Evolutionary conservation across 2,329 filamentous ascomycete species (phyloP), one percentile per base, ranked within the genome.

Genomic region (Ophioceras dolichostomum): DNA sequence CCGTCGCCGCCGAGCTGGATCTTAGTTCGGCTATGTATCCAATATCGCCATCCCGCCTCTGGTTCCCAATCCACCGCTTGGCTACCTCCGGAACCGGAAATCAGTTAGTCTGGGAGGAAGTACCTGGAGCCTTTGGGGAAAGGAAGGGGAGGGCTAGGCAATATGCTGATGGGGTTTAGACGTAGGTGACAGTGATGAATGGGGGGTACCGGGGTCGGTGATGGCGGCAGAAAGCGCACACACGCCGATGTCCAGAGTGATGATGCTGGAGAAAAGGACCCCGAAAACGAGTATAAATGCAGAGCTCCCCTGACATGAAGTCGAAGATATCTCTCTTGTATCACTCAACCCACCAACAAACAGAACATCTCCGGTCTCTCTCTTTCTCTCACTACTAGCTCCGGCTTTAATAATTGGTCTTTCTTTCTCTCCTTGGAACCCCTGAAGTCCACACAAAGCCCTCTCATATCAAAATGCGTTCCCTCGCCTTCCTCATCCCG

Each of bases 391-490:
- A n/a, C n/a, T n/a, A n/a, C n/a, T n/a, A n/a, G 16, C 18, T 6
- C 17, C 24, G 14, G 10, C 26, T 18, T 19, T 13, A 13, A 10
- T 10, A 17, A n/a, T 21, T n/a, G 14, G 13, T n/a, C n/a, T 2
- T 17, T 14, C 13, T 16, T 17, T 31, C 14, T 10, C 29, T 14
- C n/a, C 28, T 16, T 14, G 14, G 14, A 14, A 32, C n/a, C 29
- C 19, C 27, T 14, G 22, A 26, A 26, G 22, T 26, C 22, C 22
- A 8, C 22, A 7, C 22, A 7, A 26, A n/a, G n/a, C n/a, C n/a
- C n/a, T n/a, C n/a, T n/a, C 2, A 6, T 4, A 16, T 24, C 53
- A 61, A 44, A 43, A 64, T 64, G 61, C 55, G 55, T 45, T 55
- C 47, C 40, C 46, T 53, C 47, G 38, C 57, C 34, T 45, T 59